Evolutionary conservation across 1,139 yeast genomes (phyloP).

Genomic region (Protomyces macrosporus): DNA sequence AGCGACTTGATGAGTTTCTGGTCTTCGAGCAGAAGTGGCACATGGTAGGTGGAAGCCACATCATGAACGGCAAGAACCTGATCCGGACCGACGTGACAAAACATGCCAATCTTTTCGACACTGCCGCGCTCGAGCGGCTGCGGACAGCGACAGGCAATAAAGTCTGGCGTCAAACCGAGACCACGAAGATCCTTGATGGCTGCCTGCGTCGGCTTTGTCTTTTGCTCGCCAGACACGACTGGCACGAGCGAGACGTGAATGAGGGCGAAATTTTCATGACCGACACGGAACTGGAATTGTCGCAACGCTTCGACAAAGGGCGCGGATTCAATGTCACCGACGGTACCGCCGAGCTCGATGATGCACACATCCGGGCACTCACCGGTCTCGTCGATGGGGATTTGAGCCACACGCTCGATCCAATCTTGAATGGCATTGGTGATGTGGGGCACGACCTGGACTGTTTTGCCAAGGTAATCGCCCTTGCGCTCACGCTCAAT

Average conservation of each 20-base stretch:
- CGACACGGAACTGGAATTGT: conserved; percentile 97
- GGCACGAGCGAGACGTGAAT: conserved; percentile 96
- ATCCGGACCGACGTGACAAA: conserved; percentile 96
- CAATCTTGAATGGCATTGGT: conserved; percentile 97
- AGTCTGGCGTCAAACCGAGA: conserved; percentile 88
- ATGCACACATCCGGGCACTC: conserved; percentile 87
- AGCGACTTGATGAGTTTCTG: conserved; percentile 79
- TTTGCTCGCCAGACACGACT: conserved; percentile 96
- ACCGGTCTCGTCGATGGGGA: conserved; percentile 91
- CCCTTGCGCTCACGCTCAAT: conserved; percentile 94
- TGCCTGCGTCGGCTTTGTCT: conserved; percentile 98
- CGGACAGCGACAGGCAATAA: conserved; percentile 96
- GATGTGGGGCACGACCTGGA: conserved; percentile 96
- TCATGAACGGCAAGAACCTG: conserved; percentile 97
- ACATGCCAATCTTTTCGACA: conserved; percentile 93
- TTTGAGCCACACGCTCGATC: conserved; percentile 86
- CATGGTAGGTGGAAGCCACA: conserved; percentile 95
- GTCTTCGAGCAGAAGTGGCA: conserved; percentile 82
- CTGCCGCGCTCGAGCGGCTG: conserved; percentile 75
- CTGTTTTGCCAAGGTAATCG: conserved; percentile 97
- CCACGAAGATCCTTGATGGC: conserved; percentile 96
- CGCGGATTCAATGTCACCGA: conserved; percentile 97
- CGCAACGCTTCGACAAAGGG: conserved; percentile 98
- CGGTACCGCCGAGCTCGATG: conserved; percentile 97
- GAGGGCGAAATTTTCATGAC: conserved; percentile 85